Conservation (phyloP, 2,329 filamentous ascomycete species). For the Boeremia exigua region DNA sequence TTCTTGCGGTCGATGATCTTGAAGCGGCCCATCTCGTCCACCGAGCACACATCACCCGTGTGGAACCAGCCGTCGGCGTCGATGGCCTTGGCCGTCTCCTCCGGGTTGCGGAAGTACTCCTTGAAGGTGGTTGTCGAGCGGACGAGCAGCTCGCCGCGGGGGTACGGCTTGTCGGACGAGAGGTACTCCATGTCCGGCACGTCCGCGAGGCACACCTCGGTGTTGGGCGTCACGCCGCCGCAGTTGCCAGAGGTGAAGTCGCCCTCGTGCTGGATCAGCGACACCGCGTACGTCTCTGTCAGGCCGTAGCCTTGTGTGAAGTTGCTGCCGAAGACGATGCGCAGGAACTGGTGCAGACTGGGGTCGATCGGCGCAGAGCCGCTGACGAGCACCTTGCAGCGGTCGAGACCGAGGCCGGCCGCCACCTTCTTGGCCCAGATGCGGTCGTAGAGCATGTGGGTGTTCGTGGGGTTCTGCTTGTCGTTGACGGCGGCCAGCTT, state of each 20-base stretch:
- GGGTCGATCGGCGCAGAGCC: conserved; percentile 92
- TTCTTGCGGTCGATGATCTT: conserved; percentile 96
- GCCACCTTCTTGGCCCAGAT: conserved; percentile 91
- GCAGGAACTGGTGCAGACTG: conserved; percentile 84
- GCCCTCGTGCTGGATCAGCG: conserved; percentile 69
- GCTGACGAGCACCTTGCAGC: conserved; percentile 75
- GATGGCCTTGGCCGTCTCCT: conserved; percentile 82
- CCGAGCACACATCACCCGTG: conserved; percentile 86
- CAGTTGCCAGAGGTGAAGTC: conserved; percentile 84
- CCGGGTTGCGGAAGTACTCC: conserved; percentile 89
- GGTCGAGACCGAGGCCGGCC: conserved; percentile 81
- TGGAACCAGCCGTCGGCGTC: conserved; percentile 95
- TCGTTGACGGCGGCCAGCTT: conserved; percentile 82
- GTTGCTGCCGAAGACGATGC: conserved; percentile 78
- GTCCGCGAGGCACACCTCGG: conserved; percentile 81
- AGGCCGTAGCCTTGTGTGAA: conserved; percentile 91
- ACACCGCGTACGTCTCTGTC: conserved; percentile 88
- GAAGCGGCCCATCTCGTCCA: conserved; percentile 87
- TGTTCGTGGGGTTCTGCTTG: conserved; percentile 75
- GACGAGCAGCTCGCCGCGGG: conserved; percentile 87
- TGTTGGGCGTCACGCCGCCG: conserved; percentile 70
- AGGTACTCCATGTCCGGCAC: conserved; percentile 95
- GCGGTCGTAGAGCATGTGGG: conserved; percentile 78
- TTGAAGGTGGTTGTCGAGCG: conserved; percentile 80
- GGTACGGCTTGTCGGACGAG: conserved; percentile 83